Base-by-base conservation (phyloP, 495 filamentous ascomycete species). In the Sordaria brevicollis region DNA sequence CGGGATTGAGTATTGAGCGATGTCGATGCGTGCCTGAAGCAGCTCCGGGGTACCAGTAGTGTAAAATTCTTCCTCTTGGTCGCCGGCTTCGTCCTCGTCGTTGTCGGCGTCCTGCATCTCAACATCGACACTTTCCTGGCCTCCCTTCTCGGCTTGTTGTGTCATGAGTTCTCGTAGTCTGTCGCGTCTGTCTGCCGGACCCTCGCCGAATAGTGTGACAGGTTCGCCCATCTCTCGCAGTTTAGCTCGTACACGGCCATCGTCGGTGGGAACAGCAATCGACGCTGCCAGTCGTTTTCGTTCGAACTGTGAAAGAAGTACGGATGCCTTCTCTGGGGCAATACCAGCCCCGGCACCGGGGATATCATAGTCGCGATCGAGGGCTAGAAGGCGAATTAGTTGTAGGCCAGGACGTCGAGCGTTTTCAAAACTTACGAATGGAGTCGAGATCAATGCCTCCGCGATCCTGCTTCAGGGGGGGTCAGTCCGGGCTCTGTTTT, bases 1-100 rank as follows among this genome's bases (percentile, higher is more conserved):
- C 4, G 93, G 94, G 34, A 99, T 79, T 17, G 93, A 96, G 79
- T 89, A 98, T 19, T 86, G 82, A 7, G 95, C 96, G 68, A 99
- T 96, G 9, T 88, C 86, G 76, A 88, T 90, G 65, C 95, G 85
- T 5, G 93, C 92, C 25, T 90, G 84, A 19, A 97, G 82, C 11
- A 99, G 81, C 66, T 91, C 91, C 10, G 86, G 81, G 3, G 85
- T 83, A 0, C 96, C 95, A 66, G 90, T 86, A 1, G 94, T 97
- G 77, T 97, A 99, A 77, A 97, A 98, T 73, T 99, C 95, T 77
- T 97, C 95, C 72, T 97, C 92, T 73, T 93, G 89, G 62, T 93
- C 91, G 5, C 79, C 88, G 70, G 87, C 84, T 67, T 85, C 86
- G 35, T 86, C 86, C n/a, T 83, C 86, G 68, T 87, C 87, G 84